These are phyloP conservation scores for Venturia aucupariae DNA, from an alignment of 2,329 filamentous ascomycete genomes.

Conservation along the genomic window DNA sequence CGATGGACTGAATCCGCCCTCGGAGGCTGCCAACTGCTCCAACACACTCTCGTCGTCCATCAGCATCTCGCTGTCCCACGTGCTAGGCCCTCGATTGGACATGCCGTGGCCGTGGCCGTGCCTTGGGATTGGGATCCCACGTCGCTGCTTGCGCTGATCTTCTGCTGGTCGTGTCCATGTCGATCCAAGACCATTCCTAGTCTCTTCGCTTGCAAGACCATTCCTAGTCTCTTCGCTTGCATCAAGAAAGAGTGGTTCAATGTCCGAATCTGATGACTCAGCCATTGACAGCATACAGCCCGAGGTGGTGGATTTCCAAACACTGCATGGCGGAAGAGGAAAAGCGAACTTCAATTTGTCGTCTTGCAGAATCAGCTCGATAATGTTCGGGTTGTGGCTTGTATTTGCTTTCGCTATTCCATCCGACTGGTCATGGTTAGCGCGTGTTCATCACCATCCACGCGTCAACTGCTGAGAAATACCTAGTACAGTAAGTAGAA, in stretches of 20 bases:
- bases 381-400: background rate
- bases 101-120: background rate
- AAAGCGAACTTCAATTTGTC: background rate
- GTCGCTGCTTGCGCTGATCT: background rate
- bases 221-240: background rate
- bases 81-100: background rate
- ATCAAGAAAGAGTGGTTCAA: background rate
- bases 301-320: background rate
- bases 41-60: slow-evolving; percentile 7
- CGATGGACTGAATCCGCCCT: background rate
- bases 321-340: background rate
- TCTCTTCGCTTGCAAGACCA: background rate
- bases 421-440: background rate
- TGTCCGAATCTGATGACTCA: background rate
- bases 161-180: background rate
- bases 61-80: background rate
- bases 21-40: background rate
- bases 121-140: slow-evolving; percentile 4
- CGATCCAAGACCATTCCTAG: background rate
- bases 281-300: background rate
- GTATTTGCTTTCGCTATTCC: background rate
- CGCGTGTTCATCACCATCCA: background rate
- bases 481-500: no score
- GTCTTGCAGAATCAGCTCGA: slow-evolving; percentile 8
- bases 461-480: no score